phyloP scores from a whole-genome alignment of 768 basidiomycete genomes.

The Tricholoma sp. region DNA sequence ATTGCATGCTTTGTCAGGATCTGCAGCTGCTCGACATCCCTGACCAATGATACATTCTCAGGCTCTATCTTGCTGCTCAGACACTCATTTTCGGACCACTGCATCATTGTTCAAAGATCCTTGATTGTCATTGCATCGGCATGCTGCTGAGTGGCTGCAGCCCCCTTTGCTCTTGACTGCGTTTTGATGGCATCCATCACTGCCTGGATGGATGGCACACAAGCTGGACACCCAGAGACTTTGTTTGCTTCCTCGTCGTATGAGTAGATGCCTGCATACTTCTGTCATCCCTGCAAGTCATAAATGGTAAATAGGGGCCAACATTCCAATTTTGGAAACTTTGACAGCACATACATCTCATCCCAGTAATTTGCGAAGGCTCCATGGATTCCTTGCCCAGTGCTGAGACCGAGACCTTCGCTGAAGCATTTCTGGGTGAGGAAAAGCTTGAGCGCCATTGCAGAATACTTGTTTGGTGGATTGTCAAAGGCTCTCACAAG shows the following conservation, averaged over 20 bases:
- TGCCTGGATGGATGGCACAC: constrained; percentile 16
- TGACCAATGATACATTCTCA: background rate
- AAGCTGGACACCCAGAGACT: constrained; percentile 26
- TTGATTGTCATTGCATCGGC: constrained; percentile 28
- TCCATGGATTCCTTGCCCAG: background rate
- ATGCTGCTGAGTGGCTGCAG: constrained; percentile 21
- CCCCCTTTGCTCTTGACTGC: constrained; percentile 12
- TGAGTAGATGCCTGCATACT: constrained; percentile 22
- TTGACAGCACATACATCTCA: background rate
- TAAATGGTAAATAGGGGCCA: background rate
- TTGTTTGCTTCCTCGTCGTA: constrained; percentile 16
- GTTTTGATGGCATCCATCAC: constrained; percentile 22
- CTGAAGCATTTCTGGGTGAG: constrained; percentile 2
- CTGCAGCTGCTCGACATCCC: constrained; percentile 4
- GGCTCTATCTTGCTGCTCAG: constrained; percentile 6
- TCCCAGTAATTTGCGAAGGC: constrained; percentile 1
- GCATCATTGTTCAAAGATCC: constrained; percentile 23
- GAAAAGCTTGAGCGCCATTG: background rate
- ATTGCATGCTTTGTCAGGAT: constrained; percentile 21
- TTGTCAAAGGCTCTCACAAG: background rate
- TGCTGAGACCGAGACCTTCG: background rate
- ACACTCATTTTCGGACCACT: constrained; percentile 21
- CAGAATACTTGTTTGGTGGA: constrained; percentile 6
- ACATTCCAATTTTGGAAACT: background rate
- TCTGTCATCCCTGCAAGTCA: constrained; percentile 1